These are phyloP conservation scores for Fusarium protoensiforme DNA, from an alignment of 2,329 filamentous ascomycete species.

Conservation along the genomic window DNA sequence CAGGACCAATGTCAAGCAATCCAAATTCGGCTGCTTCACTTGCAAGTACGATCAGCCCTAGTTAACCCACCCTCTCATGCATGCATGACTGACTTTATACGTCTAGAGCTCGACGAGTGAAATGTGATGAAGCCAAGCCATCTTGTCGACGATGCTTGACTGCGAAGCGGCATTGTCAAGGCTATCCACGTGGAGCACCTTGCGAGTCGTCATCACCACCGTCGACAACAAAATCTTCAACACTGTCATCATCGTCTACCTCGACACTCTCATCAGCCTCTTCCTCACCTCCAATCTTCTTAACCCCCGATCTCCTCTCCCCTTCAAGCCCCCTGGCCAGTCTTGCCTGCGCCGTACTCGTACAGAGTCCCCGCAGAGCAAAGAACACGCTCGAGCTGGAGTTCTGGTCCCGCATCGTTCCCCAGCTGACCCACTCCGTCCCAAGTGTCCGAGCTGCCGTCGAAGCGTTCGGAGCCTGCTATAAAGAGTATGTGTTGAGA, in stretches of 20 bases:
- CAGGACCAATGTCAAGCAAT: slow-evolving; percentile 38
- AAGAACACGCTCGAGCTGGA: slow-evolving; percentile 19
- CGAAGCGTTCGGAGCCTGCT: slow-evolving; percentile 28
- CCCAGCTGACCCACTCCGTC: slow-evolving; percentile 25
- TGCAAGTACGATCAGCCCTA: slow-evolving; percentile 31
- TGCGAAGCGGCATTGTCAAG: slow-evolving; percentile 17
- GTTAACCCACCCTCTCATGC: neutral
- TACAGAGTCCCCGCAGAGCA: slow-evolving; percentile 24
- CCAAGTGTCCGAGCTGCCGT: slow-evolving; percentile 31
- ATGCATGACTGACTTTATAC: neutral
- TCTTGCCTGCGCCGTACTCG: slow-evolving; percentile 19
- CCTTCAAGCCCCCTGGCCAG: slow-evolving; percentile 8
- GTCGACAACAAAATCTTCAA: neutral
- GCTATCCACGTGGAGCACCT: slow-evolving; percentile 23
- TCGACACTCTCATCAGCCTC: neutral
- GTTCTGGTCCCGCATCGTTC: slow-evolving; percentile 31
- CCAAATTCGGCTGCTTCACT: slow-evolving; percentile 36
- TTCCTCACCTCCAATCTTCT: neutral
- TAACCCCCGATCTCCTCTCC: neutral
- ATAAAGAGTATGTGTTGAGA: slow-evolving; percentile 27
- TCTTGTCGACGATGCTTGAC: slow-evolving; percentile 24
- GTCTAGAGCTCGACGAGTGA: slow-evolving; percentile 29
- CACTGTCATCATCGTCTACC: neutral
- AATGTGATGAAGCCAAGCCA: slow-evolving; percentile 36
- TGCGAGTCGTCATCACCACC: neutral